Conservation (phyloP, 345 rosid species). For the Erodium maritimum region DNA sequence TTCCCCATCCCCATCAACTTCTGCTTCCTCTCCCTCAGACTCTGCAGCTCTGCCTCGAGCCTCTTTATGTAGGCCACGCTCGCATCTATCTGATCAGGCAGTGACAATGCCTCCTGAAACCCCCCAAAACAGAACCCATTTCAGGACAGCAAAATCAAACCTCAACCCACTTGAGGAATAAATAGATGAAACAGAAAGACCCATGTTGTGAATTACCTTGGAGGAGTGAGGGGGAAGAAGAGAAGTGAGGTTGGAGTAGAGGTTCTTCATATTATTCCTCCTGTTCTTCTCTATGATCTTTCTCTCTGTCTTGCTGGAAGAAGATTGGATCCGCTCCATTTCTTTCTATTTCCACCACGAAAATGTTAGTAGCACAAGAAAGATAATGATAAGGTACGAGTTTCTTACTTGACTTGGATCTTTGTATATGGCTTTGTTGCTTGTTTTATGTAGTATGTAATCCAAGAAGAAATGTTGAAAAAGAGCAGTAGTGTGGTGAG, state of each 20-base stretch:
- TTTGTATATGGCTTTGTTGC: not conserved
- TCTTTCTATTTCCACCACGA: not conserved
- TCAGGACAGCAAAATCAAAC: not conserved
- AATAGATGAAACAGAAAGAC: not conserved
- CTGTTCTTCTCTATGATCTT: conserved; percentile 41
- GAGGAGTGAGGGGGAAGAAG: conserved; percentile 27
- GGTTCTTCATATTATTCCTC: conserved; percentile 39
- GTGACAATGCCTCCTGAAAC: conserved; percentile 24
- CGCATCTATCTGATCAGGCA: conserved; percentile 49
- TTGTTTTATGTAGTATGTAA: not conserved
- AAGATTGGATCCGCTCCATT: conserved; percentile 8
- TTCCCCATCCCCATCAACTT: conserved; percentile 8
- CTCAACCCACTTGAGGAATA: not conserved
- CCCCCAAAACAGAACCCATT: too few species aligned
- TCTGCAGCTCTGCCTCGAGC: conserved; percentile 21
- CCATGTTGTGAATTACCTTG: conserved; percentile 11
- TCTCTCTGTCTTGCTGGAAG: conserved; percentile 31
- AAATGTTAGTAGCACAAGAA: too few species aligned
- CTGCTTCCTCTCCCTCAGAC: conserved; percentile 24
- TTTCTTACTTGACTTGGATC: not conserved
- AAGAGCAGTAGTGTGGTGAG: too few species aligned
- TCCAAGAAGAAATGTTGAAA: too few species aligned
- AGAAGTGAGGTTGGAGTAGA: conserved; percentile 29
- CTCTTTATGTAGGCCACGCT: conserved; percentile 32
- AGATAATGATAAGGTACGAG: not conserved